Conservation (phyloP, 352 stramenopile species). For the Pythium periplocum region DNA sequence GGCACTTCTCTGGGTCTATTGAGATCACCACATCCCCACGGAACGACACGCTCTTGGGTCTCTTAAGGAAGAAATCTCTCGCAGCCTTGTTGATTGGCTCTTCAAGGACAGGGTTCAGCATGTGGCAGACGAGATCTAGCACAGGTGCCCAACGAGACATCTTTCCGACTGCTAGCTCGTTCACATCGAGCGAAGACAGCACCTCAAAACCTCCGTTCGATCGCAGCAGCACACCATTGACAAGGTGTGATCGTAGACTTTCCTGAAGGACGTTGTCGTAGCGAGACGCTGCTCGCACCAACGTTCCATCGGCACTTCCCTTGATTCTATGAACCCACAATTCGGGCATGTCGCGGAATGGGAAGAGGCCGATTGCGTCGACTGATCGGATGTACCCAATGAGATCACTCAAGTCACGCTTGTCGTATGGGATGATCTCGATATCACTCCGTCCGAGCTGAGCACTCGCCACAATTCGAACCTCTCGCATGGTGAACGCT, state of each 20-base stretch:
- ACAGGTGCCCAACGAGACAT: conserved; percentile 47
- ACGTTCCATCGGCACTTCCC: conserved; percentile 31
- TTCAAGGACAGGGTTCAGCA: conserved; percentile 23
- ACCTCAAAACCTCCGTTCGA: conserved; percentile 19
- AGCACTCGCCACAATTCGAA: conserved; percentile 53
- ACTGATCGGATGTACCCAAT: conserved; percentile 25
- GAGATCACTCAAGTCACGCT: conserved; percentile 40
- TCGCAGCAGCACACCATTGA: conserved; percentile 57
- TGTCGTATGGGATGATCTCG: conserved; percentile 36
- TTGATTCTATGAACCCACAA: conserved; percentile 39
- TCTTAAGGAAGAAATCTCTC: conserved; percentile 45
- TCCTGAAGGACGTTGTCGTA: conserved; percentile 59
- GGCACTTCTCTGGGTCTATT: conserved; percentile 40
- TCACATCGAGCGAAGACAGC: conserved; percentile 47
- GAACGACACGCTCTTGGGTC: conserved; percentile 15
- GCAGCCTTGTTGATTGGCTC: conserved; percentile 35
- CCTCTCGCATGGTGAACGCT: conserved; percentile 49
- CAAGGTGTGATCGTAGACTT: conserved; percentile 56
- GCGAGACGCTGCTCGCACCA: conserved; percentile 37
- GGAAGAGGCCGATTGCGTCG: conserved; percentile 37
- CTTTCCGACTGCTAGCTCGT: conserved; percentile 36
- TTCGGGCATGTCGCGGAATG: conserved; percentile 56
- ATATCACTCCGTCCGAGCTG: conserved; percentile 33
- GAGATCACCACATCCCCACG: conserved; percentile 61
- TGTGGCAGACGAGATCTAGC: conserved; percentile 58